phyloP scores from a whole-genome alignment of 768 basidiomycete genomes.

The Phanerochaete carnosa region DNA sequence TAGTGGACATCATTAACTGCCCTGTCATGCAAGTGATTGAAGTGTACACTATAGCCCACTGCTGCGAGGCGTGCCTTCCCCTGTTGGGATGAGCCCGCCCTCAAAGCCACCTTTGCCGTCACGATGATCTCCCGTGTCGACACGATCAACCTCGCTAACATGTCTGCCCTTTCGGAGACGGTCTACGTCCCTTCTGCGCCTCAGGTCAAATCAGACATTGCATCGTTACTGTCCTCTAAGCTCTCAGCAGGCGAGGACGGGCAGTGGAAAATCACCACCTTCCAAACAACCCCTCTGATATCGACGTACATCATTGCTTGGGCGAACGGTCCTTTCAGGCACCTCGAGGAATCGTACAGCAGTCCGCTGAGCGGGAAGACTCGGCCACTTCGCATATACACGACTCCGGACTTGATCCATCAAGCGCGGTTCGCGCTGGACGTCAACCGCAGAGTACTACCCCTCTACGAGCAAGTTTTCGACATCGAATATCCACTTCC shows the following conservation, averaged over 20 bases:
- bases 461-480: conserved; percentile 91
- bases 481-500: conserved; percentile 91
- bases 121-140: conserved; percentile 76
- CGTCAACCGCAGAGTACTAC: conserved; percentile 76
- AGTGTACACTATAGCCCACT: conserved; percentile 54
- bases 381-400: conserved; percentile 82
- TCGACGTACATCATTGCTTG: conserved; percentile 88
- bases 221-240: conserved; percentile 25
- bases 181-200: conserved; percentile 32
- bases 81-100: conserved; percentile 90
- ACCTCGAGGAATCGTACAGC: conserved; percentile 70
- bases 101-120: conserved; percentile 81
- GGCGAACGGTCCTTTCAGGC: conserved; percentile 76
- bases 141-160: conserved; percentile 83
- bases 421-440: conserved; percentile 88
- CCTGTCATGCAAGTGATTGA: neutral
- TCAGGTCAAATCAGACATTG: conserved; percentile 9
- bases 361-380: conserved; percentile 79
- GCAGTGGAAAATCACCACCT: conserved; percentile 79
- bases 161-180: conserved; percentile 69
- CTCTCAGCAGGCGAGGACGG: conserved; percentile 39
- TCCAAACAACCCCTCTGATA: conserved; percentile 80
- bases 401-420: conserved; percentile 77
- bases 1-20: no score
- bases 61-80: conserved; percentile 81